phyloP scores from a whole-genome alignment of 2,329 filamentous ascomycete genomes.

The Penicillium concentricum region DNA sequence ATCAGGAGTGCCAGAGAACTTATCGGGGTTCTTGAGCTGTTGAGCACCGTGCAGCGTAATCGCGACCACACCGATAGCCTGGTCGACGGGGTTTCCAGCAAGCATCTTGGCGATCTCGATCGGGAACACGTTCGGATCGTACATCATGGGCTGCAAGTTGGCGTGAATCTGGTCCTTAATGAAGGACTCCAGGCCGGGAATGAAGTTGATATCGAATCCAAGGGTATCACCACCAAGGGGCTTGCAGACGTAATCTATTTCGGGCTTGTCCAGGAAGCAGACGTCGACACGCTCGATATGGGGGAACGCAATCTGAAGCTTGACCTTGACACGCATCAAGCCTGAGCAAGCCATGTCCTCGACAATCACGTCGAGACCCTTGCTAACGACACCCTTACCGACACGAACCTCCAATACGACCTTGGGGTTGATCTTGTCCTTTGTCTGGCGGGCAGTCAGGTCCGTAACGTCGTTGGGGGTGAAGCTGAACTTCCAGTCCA shows the following conservation, averaged over 20 bases:
- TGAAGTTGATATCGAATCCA: constrained; percentile 98
- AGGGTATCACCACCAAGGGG: constrained; percentile 92
- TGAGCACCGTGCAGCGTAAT: constrained; percentile 88
- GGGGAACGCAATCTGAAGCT: constrained; percentile 92
- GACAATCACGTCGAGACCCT: constrained; percentile 94
- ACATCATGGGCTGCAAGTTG: constrained; percentile 96
- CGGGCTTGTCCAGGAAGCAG: constrained; percentile 85
- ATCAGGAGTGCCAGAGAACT: constrained; percentile 86
- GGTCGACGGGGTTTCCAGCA: constrained; percentile 87
- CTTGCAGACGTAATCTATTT: constrained; percentile 96
- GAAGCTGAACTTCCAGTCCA: constrained; percentile 99
- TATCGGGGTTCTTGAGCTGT: constrained; percentile 92
- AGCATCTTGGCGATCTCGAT: constrained; percentile 99
- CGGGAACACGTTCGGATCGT: constrained; percentile 94
- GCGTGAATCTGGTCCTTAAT: constrained; percentile 96
- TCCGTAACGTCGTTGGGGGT: constrained; percentile 92
- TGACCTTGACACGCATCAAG: constrained; percentile 95
- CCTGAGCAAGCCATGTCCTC: constrained; percentile 97
- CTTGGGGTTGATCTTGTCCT: constrained; percentile 96
- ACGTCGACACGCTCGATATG: constrained; percentile 94
- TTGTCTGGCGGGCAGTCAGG: constrained; percentile 84
- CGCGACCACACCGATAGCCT: constrained; percentile 90
- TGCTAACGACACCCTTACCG: constrained; percentile 95
- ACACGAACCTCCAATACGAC: constrained; percentile 91
- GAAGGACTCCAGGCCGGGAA: constrained; percentile 88